These are phyloP conservation scores for Agrocybe praecox DNA, from an alignment of 768 basidiomycete species.

Conservation along the genomic window DNA sequence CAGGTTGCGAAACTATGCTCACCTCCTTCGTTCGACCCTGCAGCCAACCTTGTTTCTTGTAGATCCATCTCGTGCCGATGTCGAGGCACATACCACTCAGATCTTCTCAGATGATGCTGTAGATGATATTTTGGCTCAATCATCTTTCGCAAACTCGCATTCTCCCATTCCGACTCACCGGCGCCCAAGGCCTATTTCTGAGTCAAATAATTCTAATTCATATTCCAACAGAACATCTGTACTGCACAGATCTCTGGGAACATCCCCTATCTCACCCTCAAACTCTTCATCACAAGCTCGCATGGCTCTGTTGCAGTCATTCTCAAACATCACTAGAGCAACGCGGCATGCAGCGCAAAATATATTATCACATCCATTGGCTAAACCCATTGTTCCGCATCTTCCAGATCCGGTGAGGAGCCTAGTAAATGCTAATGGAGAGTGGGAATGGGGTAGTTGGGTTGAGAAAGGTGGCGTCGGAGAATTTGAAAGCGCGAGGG, in stretches of 20 bases:
- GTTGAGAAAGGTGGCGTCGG: conserved; percentile 92
- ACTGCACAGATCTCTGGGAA: conserved; percentile 76
- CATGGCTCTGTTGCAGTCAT: conserved; percentile 85
- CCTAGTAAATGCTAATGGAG: conserved; percentile 87
- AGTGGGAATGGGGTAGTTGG: conserved; percentile 93
- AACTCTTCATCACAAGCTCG: conserved; percentile 70
- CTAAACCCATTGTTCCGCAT: conserved; percentile 94
- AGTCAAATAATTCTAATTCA: conserved; percentile 37
- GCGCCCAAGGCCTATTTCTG: conserved; percentile 66
- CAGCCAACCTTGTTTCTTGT: conserved; percentile 87
- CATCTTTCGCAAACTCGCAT: conserved; percentile 73
- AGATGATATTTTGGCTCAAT: conserved; percentile 82
- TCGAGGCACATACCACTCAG: conserved; percentile 86
- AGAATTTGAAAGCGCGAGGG: conserved; percentile 94
- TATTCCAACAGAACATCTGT: conserved; percentile 74
- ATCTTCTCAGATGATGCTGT: conserved; percentile 86
- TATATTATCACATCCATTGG: conserved; percentile 92
- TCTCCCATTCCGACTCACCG: conserved; percentile 87
- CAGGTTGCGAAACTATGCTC: conserved; percentile 74
- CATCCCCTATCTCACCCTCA: conserved; percentile 47
- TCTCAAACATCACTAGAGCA: conserved; percentile 91
- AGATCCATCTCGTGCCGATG: conserved; percentile 91
- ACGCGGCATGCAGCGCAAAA: conserved; percentile 94
- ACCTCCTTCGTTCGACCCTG: conserved; percentile 82
- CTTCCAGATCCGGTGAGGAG: conserved; percentile 93